These are phyloP conservation scores for Annona squamosa DNA, from an alignment of 164 flowering plant genomes.

Conservation along the genomic window DNA sequence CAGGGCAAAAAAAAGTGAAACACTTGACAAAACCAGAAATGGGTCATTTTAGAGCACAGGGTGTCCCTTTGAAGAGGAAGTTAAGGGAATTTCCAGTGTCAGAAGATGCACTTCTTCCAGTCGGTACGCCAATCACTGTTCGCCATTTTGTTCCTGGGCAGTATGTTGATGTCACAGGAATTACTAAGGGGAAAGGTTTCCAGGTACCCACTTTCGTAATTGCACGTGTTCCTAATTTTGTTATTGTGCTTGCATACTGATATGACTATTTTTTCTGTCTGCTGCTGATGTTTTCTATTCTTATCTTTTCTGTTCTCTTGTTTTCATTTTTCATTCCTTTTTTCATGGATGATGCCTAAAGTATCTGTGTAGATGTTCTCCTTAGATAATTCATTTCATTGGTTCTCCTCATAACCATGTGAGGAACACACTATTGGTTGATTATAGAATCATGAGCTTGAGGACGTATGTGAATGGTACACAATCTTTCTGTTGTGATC, in stretches of 20 bases:
- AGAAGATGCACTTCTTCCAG: slow-evolving; percentile 93
- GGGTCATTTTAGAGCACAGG: slow-evolving; percentile 97
- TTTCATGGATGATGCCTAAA: no score
- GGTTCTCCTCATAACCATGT: no score
- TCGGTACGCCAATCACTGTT: slow-evolving; percentile 68
- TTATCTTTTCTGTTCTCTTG: no score
- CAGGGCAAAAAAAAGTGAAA: slow-evolving; percentile 88
- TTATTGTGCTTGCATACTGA: neutral
- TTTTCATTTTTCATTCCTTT: no score
- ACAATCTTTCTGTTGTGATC: no score
- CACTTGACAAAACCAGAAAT: slow-evolving; percentile 91
- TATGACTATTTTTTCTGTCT: neutral
- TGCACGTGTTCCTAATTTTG: neutral
- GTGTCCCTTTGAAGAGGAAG: slow-evolving; percentile 89
- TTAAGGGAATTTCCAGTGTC: slow-evolving; percentile 90
- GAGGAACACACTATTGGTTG: no score
- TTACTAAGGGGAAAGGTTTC: slow-evolving; percentile 86
- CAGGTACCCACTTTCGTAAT: slow-evolving; percentile 47
- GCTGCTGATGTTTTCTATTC: no score
- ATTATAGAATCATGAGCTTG: no score
- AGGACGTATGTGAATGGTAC: no score
- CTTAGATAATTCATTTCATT: no score
- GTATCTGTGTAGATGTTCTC: no score
- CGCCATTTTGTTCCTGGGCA: slow-evolving; percentile 98
- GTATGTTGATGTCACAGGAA: slow-evolving; percentile 84